Percentiles rank a stretch among this genome's conserved stretches.
Conservation (phyloP, 179 eudicot genomes). For the Spergularia azorica region DNA sequence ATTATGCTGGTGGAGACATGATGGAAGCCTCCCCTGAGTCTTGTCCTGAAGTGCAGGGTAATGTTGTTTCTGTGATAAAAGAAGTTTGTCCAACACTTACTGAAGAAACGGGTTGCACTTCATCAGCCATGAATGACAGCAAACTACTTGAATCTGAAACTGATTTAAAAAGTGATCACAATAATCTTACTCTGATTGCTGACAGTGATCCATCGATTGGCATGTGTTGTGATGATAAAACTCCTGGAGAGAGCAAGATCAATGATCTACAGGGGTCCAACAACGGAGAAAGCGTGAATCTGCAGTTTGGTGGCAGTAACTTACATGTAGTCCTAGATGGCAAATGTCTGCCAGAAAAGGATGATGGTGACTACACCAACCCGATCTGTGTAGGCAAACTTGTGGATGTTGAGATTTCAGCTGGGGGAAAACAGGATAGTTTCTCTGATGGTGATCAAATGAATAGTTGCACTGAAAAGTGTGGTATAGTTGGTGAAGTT, state of each 20-base stretch:
- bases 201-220: conserved; percentile 25
- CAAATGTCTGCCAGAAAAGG: conserved; percentile 12
- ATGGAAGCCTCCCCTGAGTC: conserved; percentile 20
- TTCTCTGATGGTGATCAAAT: conserved; percentile 4
- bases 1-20: conserved; percentile 19
- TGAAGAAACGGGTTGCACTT: conserved; percentile 20
- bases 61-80: conserved; percentile 16
- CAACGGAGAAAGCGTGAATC: conserved; percentile 10
- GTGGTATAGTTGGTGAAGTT: not conserved
- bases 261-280: not conserved
- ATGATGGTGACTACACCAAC: conserved; percentile 10
- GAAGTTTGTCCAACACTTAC: not conserved
- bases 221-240: conserved; percentile 18
- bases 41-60: conserved; percentile 20
- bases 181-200: not conserved
- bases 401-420: conserved; percentile 4
- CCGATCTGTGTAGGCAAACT: not conserved
- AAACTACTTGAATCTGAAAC: conserved; percentile 2
- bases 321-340: conserved; percentile 17
- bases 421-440: not conserved
- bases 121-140: not conserved
- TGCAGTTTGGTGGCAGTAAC: conserved; percentile 17
- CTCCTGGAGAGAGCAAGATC: conserved; percentile 2
- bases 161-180: conserved; percentile 1
- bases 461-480: not conserved